A percentile compares a stretch with the other conserved stretches of the same genome.
Evolutionary conservation across 805 yeast species (phyloP).

Genomic region (Lachancea thermotolerans): DNA sequence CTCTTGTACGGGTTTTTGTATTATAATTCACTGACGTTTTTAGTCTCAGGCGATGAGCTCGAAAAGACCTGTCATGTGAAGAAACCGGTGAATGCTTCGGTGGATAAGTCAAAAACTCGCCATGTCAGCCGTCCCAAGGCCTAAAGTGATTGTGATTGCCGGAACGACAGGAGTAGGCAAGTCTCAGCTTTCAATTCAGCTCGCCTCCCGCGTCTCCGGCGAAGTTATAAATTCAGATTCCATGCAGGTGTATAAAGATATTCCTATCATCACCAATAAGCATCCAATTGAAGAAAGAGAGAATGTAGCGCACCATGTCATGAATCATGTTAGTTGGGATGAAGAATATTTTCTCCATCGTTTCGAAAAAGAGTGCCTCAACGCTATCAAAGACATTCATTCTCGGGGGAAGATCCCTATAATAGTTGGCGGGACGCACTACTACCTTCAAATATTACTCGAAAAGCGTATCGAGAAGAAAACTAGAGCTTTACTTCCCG

Average conservation of each 20-base stretch:
- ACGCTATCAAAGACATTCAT: slow-evolving; percentile 57
- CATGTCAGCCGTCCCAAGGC: slow-evolving; percentile 7
- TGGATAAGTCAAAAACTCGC: background rate
- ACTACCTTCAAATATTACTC: slow-evolving; percentile 77
- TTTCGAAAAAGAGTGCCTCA: slow-evolving; percentile 65
- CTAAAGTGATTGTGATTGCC: slow-evolving; percentile 54
- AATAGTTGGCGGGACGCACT: slow-evolving; percentile 93
- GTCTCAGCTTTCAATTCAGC: slow-evolving; percentile 59
- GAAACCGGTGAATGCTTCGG: background rate
- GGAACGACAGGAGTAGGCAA: slow-evolving; percentile 98
- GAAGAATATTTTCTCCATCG: slow-evolving; percentile 77
- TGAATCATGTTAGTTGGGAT: slow-evolving; percentile 76
- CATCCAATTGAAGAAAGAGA: slow-evolving; percentile 76
- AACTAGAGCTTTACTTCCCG: slow-evolving; percentile 18
- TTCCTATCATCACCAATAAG: slow-evolving; percentile 80
- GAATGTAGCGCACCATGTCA: slow-evolving; percentile 77
- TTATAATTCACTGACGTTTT: background rate
- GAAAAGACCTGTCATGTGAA: background rate
- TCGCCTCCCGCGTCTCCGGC: slow-evolving; percentile 73
- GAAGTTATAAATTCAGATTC: slow-evolving; percentile 95
- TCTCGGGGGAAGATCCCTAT: slow-evolving; percentile 70
- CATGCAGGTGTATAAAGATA: slow-evolving; percentile 82
- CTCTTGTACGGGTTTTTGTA: too few relatives aligned
- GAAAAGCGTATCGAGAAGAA: slow-evolving; percentile 40
- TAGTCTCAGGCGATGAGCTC: slow-evolving; percentile 2